Base-by-base conservation (phyloP, 2,329 filamentous ascomycete species). In the Xylariaceae sp. region DNA sequence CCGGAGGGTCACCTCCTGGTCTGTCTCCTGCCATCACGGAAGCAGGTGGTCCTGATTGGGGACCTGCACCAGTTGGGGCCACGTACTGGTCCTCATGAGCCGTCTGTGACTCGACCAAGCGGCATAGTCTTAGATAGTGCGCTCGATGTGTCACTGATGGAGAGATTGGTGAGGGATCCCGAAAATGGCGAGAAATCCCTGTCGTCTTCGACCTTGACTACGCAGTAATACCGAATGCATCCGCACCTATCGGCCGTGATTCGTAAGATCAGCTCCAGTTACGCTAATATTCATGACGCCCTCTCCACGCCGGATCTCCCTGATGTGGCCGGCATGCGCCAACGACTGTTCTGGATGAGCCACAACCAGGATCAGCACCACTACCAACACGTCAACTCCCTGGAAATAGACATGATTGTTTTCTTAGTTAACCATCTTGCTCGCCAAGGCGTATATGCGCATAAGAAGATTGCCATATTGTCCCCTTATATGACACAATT, bases 401-500 rank as follows among this genome's bases (percentile, higher is more conserved):
- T 76, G 69, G 88, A 92, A 67, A 76, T 87, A 0, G 75, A 83
- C 0, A 87, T 92, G 83, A 80, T 81, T 0, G 74, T 78, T 5
- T 80, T 82, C 0, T 71, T 92, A 0, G 83, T 90, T 0, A 78
- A 78, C 0, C 87, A 92, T 67, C 72, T 92, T 0, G 75, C 88
- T 4, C 77, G 79, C 0, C 88, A 92, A 67, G 87, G 87, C 0
- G 68, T 66, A 0, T 90, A 92, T 68, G 71, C 69, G 0, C 71
- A 74, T 0, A 76, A 76, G 0, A 85, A 91, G 1, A 88, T 92
- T 59, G 87, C 88, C 0, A 82, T 93, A 0, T 69, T 92, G 4
- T 91, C 88, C 0, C 85, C 85, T 0, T 88, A 88, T 60, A 71
- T 79, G 0, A 84, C 83, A 0, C 85, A 88, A 61, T 71, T 84